These are phyloP conservation scores for Schizophyllum commune DNA, from an alignment of 1,284 basidiomycete genomes.

Conservation along the genomic window DNA sequence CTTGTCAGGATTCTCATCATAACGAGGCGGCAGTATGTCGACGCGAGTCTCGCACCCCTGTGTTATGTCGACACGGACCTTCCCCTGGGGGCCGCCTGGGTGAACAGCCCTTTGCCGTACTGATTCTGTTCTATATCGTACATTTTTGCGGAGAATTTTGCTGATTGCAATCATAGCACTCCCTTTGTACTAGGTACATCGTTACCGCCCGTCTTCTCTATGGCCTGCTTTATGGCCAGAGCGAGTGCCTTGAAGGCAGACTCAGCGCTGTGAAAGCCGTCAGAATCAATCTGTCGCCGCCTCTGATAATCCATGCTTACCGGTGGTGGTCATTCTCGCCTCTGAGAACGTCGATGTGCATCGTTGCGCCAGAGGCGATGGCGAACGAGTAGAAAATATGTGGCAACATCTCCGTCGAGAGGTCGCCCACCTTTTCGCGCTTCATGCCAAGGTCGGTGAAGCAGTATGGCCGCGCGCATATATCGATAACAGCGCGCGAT, in stretches of 20 bases:
- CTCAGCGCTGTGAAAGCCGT: constrained; percentile 59
- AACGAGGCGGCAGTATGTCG: neutral
- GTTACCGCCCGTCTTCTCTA: constrained; percentile 80
- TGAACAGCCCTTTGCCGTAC: neutral
- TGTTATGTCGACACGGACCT: neutral
- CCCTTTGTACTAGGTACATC: constrained; percentile 99
- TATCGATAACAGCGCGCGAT: constrained; percentile 94
- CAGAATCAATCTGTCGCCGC: constrained; percentile 3
- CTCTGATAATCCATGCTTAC: constrained; percentile 35
- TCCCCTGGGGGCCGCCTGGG: no score
- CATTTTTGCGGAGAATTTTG: neutral
- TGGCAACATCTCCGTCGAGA: constrained; percentile 96
- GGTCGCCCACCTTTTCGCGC: constrained; percentile 95
- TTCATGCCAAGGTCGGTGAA: constrained; percentile 85
- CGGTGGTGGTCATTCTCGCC: constrained; percentile 98
- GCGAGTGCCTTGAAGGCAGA: constrained; percentile 98
- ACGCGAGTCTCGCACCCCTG: neutral
- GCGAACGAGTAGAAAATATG: constrained; percentile 93
- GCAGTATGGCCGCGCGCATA: constrained; percentile 95
- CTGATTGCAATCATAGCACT: constrained; percentile 43
- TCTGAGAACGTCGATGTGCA: constrained; percentile 90
- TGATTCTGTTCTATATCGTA: neutral
- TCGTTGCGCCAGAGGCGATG: constrained; percentile 82
- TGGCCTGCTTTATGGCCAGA: constrained; percentile 90
- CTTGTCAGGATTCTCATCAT: neutral